These are phyloP conservation scores for Brassica napus DNA, from an alignment of 345 rosid genomes.

Conservation along the genomic window DNA sequence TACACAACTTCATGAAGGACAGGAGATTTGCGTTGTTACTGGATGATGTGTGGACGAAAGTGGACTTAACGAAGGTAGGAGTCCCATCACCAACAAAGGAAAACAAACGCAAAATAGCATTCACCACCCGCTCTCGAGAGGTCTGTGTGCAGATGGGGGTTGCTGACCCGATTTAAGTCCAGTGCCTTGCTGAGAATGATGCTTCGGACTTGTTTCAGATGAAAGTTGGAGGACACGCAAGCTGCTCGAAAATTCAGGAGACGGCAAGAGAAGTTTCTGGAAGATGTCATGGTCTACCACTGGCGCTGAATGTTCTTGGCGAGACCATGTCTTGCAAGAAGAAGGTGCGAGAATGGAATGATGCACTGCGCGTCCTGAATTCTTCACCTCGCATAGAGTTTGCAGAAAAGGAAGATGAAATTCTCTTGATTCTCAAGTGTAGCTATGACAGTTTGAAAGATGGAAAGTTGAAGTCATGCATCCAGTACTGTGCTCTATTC, in stretches of 20 bases:
- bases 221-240: no score
- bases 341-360: conserved; percentile 34
- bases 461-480: neutral
- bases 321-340: conserved; percentile 40
- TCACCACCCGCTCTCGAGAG: conserved; percentile 26
- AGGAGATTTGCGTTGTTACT: conserved; percentile 5
- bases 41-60: conserved; percentile 31
- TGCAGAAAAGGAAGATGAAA: conserved; percentile 22
- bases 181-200: neutral
- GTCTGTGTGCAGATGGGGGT: conserved; percentile 23
- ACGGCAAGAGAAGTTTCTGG: conserved; percentile 23
- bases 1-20: neutral
- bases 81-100: conserved; percentile 8
- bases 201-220: no score
- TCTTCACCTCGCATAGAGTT: conserved; percentile 10
- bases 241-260: conserved; percentile 1
- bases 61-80: conserved; percentile 15
- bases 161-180: neutral
- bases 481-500: neutral
- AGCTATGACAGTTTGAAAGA: neutral
- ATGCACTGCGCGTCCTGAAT: conserved; percentile 32
- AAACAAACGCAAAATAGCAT: conserved; percentile 12
- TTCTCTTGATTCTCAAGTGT: conserved; percentile 10
- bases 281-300: conserved; percentile 45
- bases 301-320: conserved; percentile 42